Conservation (phyloP, 805 yeast genomes). For the Aciculoconidium aculeatum region DNA sequence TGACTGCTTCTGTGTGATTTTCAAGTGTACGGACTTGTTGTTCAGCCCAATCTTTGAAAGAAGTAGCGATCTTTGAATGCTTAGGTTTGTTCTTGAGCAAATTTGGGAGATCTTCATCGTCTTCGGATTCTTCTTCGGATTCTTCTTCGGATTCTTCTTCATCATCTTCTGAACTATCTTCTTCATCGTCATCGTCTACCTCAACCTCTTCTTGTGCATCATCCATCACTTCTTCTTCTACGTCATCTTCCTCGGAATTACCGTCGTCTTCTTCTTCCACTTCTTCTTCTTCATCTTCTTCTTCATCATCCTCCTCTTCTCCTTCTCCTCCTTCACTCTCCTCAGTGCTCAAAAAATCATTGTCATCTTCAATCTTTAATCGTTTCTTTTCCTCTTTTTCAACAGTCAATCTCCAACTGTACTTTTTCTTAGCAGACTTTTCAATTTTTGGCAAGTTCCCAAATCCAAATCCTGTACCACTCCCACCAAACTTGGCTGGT, state of each 20-base stretch:
- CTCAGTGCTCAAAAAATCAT: conserved; percentile 46
- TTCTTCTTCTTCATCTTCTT: conserved; percentile 15
- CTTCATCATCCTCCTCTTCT: conserved; percentile 13
- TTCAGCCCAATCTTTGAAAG: conserved; percentile 89
- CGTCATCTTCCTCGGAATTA: conserved; percentile 15
- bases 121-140: conserved; percentile 10
- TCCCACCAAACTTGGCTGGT: conserved; percentile 54
- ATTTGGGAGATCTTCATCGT: conserved; percentile 21
- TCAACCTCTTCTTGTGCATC: conserved; percentile 7
- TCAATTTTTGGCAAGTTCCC: conserved; percentile 45
- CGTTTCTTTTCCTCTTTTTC: conserved; percentile 35
- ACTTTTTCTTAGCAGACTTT: conserved; percentile 42
- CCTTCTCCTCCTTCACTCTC: conserved; percentile 21
- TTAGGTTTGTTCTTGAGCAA: conserved; percentile 36
- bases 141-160: conserved; percentile 16
- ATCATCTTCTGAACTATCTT: conserved; percentile 14
- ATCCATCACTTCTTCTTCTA: conserved; percentile 19
- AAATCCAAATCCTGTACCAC: conserved; percentile 69
- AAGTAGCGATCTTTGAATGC: conserved; percentile 41
- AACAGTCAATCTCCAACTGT: conserved; percentile 59
- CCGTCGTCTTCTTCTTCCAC: conserved; percentile 14
- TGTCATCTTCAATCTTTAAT: conserved; percentile 49
- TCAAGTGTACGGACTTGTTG: conserved; percentile 58
- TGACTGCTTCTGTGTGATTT: conserved; percentile 41
- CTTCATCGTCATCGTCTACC: conserved; percentile 7